A percentile compares a stretch with the other conserved stretches of the same genome.
Evolutionary conservation across 306 rosid species (phyloP).

Genomic region (Prinsepia uniflora): DNA sequence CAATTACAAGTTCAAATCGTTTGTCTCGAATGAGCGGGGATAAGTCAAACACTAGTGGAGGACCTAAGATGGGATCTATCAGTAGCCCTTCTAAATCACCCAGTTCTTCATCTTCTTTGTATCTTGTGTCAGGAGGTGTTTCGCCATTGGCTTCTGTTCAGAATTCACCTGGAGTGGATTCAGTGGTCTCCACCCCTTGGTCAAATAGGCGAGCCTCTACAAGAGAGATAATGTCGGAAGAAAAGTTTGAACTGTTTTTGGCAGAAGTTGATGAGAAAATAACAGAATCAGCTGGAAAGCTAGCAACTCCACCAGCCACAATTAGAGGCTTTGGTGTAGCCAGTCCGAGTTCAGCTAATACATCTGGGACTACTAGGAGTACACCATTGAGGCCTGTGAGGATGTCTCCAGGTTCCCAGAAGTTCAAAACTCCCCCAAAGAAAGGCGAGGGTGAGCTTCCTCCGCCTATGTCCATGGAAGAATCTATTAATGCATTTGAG

Average conservation of each 20-base stretch:
- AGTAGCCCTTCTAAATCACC: slow-evolving; percentile 64
- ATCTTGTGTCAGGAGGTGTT: slow-evolving; percentile 60
- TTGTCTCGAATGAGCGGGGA: slow-evolving; percentile 40
- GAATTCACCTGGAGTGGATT: slow-evolving; percentile 51
- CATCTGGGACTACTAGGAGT: slow-evolving; percentile 76
- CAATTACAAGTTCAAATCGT: slow-evolving; percentile 46
- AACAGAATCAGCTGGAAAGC: slow-evolving; percentile 67
- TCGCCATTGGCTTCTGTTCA: slow-evolving; percentile 49
- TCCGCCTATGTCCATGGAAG: slow-evolving; percentile 92
- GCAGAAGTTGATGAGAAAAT: slow-evolving; percentile 77
- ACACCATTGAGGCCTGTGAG: slow-evolving; percentile 92
- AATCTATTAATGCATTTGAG: slow-evolving; percentile 70
- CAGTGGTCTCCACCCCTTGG: slow-evolving; percentile 65
- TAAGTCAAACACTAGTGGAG: slow-evolving; percentile 52
- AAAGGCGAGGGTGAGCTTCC: slow-evolving; percentile 85
- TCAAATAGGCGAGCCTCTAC: slow-evolving; percentile 60
- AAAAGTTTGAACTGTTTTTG: slow-evolving; percentile 73
- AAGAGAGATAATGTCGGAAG: slow-evolving; percentile 77
- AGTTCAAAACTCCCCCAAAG: slow-evolving; percentile 87
- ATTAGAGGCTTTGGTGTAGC: slow-evolving; percentile 60
- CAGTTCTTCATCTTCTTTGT: slow-evolving; percentile 45
- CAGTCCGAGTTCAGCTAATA: slow-evolving; percentile 71
- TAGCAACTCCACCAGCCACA: slow-evolving; percentile 91
- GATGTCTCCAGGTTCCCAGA: slow-evolving; percentile 95
- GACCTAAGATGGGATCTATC: slow-evolving; percentile 39